A percentile compares a stretch with the other conserved stretches of the same genome.
phyloP scores from a whole-genome alignment of 345 rosid species.

The Anastatica hierochuntica region DNA sequence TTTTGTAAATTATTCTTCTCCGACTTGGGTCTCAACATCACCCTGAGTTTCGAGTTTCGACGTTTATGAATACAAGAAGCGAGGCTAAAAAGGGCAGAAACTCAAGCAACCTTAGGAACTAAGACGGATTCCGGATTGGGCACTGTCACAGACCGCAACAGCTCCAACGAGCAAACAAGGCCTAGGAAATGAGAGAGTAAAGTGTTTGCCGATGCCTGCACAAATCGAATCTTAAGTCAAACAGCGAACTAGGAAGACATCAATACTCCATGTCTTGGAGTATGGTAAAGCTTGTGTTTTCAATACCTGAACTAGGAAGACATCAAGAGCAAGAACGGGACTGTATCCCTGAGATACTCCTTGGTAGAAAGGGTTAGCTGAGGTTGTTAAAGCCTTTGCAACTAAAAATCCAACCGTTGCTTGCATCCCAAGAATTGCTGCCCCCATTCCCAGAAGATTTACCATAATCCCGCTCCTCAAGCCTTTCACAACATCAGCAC shows the following conservation, averaged over 20 bases:
- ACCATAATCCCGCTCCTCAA: constrained; percentile 70
- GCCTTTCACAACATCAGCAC: constrained; percentile 91
- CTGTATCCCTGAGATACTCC: constrained; percentile 69
- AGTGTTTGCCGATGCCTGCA: constrained; percentile 94
- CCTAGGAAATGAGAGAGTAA: constrained; percentile 95
- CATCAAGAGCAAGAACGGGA: constrained; percentile 90
- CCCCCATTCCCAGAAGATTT: constrained; percentile 90
- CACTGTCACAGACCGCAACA: constrained; percentile 78
- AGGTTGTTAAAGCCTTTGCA: constrained; percentile 90
- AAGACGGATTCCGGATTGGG: constrained; percentile 49
- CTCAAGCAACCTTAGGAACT: constrained; percentile 46
- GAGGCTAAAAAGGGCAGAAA: not conserved
- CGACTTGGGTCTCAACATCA: no score
- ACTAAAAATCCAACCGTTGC: constrained; percentile 83
- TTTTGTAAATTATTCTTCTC: no score
- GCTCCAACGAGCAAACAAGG: constrained; percentile 77
- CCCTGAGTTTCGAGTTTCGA: no score
- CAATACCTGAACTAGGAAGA: constrained; percentile 90
- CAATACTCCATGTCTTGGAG: not conserved
- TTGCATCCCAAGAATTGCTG: constrained; percentile 91
- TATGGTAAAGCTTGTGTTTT: not conserved
- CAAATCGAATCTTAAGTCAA: constrained; percentile 3
- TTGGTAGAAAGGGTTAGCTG: constrained; percentile 80
- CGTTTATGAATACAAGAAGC: constrained; percentile 15
- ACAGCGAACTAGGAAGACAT: not conserved